These are phyloP conservation scores for Omphalotus olearius DNA, from an alignment of 1,284 basidiomycete genomes.

Conservation along the genomic window DNA sequence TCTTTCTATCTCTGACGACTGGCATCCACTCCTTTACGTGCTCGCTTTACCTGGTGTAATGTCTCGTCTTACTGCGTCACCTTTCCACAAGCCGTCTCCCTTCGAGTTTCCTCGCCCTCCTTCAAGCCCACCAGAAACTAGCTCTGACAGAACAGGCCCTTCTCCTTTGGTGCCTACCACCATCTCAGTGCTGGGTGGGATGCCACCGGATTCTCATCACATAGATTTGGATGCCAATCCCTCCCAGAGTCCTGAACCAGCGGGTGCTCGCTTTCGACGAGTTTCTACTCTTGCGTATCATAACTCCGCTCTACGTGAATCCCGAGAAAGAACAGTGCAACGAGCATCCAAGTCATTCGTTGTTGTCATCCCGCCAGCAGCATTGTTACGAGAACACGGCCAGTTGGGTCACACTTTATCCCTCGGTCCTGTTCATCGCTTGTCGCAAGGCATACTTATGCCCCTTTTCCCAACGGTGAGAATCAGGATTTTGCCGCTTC, in stretches of 20 bases:
- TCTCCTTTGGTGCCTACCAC: constrained; percentile 12
- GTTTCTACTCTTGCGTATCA: constrained; percentile 55
- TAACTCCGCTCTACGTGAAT: constrained; percentile 45
- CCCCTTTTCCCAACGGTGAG: constrained; percentile 72
- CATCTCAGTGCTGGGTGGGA: constrained; percentile 20
- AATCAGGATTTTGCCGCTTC: constrained; percentile 13
- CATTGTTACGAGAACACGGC: constrained; percentile 56
- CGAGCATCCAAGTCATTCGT: constrained; percentile 55
- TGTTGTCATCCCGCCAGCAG: constrained; percentile 61
- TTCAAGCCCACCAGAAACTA: constrained; percentile 53
- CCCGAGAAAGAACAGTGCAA: constrained; percentile 41
- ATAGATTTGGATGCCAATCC: constrained; percentile 4
- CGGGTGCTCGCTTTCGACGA: constrained; percentile 37
- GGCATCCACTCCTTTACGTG: constrained; percentile 6
- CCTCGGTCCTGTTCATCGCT: constrained; percentile 53
- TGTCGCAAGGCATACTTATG: constrained; percentile 68
- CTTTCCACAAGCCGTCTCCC: constrained; percentile 44
- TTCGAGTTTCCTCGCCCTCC: constrained; percentile 45
- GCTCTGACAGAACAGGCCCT: constrained; percentile 31
- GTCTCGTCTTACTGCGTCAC: constrained; percentile 44
- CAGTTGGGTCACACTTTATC: constrained; percentile 57
- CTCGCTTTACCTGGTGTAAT: constrained; percentile 27
- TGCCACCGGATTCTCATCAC: constrained; percentile 7
- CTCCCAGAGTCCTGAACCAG: constrained; percentile 21
- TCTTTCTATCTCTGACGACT: constrained; percentile 6